These are phyloP conservation scores for Byssothecium circinans DNA, from an alignment of 2,329 filamentous ascomycete genomes.

Conservation along the genomic window DNA sequence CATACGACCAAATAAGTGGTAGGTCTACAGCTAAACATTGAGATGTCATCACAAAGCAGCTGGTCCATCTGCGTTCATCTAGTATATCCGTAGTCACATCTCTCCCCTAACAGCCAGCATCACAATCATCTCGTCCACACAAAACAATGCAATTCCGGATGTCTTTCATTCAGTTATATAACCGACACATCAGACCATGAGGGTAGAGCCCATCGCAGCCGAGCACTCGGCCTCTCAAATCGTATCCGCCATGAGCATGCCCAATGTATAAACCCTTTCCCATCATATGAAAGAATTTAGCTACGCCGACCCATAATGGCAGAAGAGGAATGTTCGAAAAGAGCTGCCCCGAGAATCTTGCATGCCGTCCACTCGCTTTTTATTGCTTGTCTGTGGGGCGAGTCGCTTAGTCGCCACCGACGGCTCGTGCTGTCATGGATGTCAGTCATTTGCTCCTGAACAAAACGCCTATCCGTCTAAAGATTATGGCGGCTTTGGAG, in stretches of 20 bases:
- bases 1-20: background rate
- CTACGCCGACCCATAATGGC: conserved; percentile 36
- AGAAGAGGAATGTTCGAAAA: conserved; percentile 40
- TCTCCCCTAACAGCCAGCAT: too few relatives aligned
- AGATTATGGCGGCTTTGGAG: too few relatives aligned
- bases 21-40: background rate
- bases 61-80: too few relatives aligned
- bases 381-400: conserved; percentile 18
- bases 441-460: too few relatives aligned
- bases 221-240: conserved; percentile 31
- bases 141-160: conserved; percentile 24
- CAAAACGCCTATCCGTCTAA: too few relatives aligned
- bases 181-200: conserved; percentile 27
- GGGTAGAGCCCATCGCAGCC: conserved; percentile 21
- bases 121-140: background rate
- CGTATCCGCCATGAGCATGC: conserved; percentile 37
- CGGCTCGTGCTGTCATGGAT: conserved; percentile 37
- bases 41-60: too few relatives aligned
- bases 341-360: conserved; percentile 28
- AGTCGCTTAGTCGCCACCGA: conserved; percentile 41
- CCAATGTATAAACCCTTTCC: conserved; percentile 35
- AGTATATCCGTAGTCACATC: too few relatives aligned
- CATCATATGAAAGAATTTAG: conserved; percentile 28
- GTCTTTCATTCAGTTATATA: conserved; percentile 41
- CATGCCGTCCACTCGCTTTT: conserved; percentile 14